Evolutionary conservation across 768 basidiomycete species (phyloP), one percentile per base, ranked within the genome.

Genomic region (Cystofilobasidium capitatum): DNA sequence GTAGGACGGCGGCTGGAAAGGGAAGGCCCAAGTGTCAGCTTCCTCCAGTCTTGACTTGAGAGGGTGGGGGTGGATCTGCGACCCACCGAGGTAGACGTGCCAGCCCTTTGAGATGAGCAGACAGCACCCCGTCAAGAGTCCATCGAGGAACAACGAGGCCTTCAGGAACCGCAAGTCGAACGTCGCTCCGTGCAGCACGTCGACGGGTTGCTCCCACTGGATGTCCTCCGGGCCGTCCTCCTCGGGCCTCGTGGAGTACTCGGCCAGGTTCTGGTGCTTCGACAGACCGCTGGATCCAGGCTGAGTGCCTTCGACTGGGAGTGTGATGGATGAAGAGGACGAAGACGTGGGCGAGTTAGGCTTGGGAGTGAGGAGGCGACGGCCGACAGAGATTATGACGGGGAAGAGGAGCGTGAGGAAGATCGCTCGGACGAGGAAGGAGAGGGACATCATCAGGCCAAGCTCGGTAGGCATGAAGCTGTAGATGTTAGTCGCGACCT

Each of bases 161-260:
- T 74, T 64, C 13, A 78, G 45, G 69, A 78, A 78, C 29, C 70
- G 64, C 13, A 78, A 71, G 58, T 78, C 77, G 62, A 76, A 78
- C 3, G 66, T 63, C 2, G 71, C 69, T 5, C 75, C 75, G 51
- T 76, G 73, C 16, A 42, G 65, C 12, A 72, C 44, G 37, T 58
- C 45, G 40, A 37, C 44, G 1, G 64, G 64, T 17, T 59, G 12
- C 4, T 14, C 17, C 51, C 51, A 55, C 29, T 26, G 51, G 20
- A 31, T 26, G 29, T 55, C 64, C 24, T 65, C 55, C 4, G 42
- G 51, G 3, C 51, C 51, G 31, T 55, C 51, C 6, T 5, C 45
- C 8, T 26, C 57, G 12, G 54, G 37, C 7, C 49, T 29, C 31
- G 42, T 57, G 59, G 71, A 58, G 44, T 57, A 65, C 29, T 45